Evolutionary conservation across 768 basidiomycete species (phyloP), one percentile per base, ranked within the genome.

Genomic region (Lanmaoa pseudosensibilis): DNA sequence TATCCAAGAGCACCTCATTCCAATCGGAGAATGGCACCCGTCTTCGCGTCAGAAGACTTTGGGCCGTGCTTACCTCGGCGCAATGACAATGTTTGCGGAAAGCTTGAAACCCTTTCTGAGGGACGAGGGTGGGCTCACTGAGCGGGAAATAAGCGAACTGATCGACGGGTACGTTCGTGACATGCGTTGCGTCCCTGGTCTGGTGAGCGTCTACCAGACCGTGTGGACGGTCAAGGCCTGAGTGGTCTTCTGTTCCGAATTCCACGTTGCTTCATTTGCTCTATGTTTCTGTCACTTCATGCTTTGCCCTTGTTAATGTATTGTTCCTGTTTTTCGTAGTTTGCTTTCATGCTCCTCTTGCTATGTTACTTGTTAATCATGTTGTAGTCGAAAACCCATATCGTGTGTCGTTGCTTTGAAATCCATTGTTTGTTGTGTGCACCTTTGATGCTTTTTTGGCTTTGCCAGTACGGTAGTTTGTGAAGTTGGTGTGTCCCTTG

Each of bases 21-120:
- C 86, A 10, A 74, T 89, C 23, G 88, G 87, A 5, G 69, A 72
- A 10, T 86, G 84, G 86, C 74, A 71, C 46, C 36, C 46, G 0
- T 74, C 80, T 48, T 61, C 71, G 3, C 61, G 48, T 30, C 56
- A 74, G 63, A 68, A 58, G 57, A 39, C 48, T 12, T 62, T 86
- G 2, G 87, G 86, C 1, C 67, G 58, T 32, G 69, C 61, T 2
- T 78, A 78, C 61, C 73, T 79, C 30, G 67, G 63, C 2, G 69
- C 72, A 8, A 73, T 80, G 56, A 60, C 66, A 32, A 64, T 71
- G 23, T 84, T 82, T 46, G 77, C 80, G 5, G 71, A 78, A 18
- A 82, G 82, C 21, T 69, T 84, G 50, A 77, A 68, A 55, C 77
- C 79, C 1, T 61, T 88, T 50, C 65, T 89, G 41, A 63, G 65